phyloP scores from a whole-genome alignment of 768 basidiomycete genomes.

The Tulasnella sp. region DNA sequence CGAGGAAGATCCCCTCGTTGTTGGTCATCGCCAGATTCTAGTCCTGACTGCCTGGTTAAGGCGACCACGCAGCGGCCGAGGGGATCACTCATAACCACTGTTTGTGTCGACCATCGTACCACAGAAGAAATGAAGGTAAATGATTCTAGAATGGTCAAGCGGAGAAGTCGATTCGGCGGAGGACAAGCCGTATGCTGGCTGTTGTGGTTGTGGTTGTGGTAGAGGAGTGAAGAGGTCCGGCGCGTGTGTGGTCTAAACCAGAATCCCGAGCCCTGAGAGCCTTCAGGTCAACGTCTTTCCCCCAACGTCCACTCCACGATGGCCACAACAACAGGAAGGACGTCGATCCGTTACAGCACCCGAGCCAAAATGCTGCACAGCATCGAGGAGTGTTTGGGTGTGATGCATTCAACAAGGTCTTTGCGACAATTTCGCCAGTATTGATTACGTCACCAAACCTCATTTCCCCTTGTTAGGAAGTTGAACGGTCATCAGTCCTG shows the following conservation, averaged over 20 bases:
- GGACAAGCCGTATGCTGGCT: background rate
- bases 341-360: background rate
- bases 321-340: background rate
- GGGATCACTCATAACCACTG: background rate
- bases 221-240: background rate
- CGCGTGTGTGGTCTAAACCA: background rate
- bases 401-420: slow-evolving; percentile 13
- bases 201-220: background rate
- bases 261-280: background rate
- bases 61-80: background rate
- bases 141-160: background rate
- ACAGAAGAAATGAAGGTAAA: background rate
- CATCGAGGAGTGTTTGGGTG: background rate
- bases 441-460: background rate
- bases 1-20: too few species aligned
- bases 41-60: background rate
- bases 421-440: background rate
- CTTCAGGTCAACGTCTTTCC: background rate
- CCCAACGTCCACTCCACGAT: too few species aligned
- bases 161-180: background rate
- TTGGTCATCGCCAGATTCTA: background rate
- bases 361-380: background rate
- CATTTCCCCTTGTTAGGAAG: slow-evolving; percentile 6
- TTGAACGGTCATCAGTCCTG: slow-evolving; percentile 17
- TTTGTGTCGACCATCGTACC: background rate